phyloP scores from a whole-genome alignment of 306 rosid species.

The Erythrophleum fordii region DNA sequence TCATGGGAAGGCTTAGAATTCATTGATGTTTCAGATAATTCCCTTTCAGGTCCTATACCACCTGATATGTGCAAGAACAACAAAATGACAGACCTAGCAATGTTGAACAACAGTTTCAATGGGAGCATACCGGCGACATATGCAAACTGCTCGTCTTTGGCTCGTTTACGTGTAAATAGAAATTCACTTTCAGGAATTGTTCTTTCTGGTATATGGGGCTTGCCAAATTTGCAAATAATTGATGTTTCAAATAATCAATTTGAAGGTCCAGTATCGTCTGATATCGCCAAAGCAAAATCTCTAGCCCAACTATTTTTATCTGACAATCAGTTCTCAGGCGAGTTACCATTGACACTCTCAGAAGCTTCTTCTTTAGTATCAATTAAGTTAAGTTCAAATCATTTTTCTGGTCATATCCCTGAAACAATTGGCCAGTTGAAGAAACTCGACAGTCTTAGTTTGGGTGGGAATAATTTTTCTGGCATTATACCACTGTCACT shows the following conservation, averaged over 20 bases:
- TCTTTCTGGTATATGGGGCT: conserved; percentile 80
- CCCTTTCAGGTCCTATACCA: conserved; percentile 71
- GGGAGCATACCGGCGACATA: conserved; percentile 80
- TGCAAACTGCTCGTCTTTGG: conserved; percentile 60
- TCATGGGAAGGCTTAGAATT: conserved; percentile 53
- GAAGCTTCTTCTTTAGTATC: conserved; percentile 63
- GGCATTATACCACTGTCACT: conserved; percentile 71
- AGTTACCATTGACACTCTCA: conserved; percentile 62
- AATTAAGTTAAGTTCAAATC: conserved; percentile 59
- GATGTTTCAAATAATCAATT: conserved; percentile 73
- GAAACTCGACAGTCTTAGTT: conserved; percentile 51
- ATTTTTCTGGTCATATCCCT: conserved; percentile 68
- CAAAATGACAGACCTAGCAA: conserved; percentile 40
- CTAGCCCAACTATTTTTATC: conserved; percentile 60
- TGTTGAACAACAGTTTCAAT: conserved; percentile 71
- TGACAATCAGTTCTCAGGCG: conserved; percentile 69
- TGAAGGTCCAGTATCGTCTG: conserved; percentile 72
- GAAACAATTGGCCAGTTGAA: conserved; percentile 67
- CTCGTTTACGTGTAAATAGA: conserved; percentile 55
- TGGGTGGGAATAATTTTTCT: conserved; percentile 65
- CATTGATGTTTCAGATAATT: conserved; percentile 85
- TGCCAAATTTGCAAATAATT: conserved; percentile 55
- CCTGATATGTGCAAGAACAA: conserved; percentile 78
- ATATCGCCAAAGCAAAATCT: conserved; percentile 68
- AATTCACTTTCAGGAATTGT: conserved; percentile 81